Base-by-base conservation (phyloP, 345 rosid species). In the Gossypium turneri region DNA sequence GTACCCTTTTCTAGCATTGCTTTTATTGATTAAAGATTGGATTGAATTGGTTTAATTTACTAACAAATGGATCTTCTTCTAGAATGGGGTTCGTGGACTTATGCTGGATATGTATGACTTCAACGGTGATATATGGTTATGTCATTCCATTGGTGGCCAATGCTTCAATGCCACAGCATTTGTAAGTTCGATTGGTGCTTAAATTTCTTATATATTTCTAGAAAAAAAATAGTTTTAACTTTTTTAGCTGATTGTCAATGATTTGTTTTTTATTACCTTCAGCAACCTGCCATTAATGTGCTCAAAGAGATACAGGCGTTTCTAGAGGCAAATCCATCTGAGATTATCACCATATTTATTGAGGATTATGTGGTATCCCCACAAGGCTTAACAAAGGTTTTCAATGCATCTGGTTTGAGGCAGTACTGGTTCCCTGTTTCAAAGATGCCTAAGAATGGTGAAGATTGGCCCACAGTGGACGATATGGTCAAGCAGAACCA, bases 41-140 rank as follows among this genome's bases (percentile, higher is more conserved):
- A 72, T 72, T 72, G 75, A 41, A 8, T 24, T 10, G 5, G 51
- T n/a, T 80, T 41, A 64, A 38, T 64, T 27, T 47, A 45, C 38
- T 81, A 13, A 59, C 72, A 77, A 67, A 7, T 59, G 24, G 44
- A 20, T 67, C 9, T 25, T 61, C 61, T 74, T 83, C 77, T 78
- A 93, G 98, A 95, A 95, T 90, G 98, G 97, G 64, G 93, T 93
- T 75, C 87, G 98, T 58, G 99, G 98, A 73, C 84, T 95, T 6
- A 93, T 95, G 98, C 88, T 93, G 4, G 99, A 95, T 69, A 88
- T 92, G 79, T 95, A 92, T 76, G 99, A 95, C 81, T 95, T 90
- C 78, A 66, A 77, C 45, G 86, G 86, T 66, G 97, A 88, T 78
- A 75, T 93, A 62, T 95, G 99, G 99, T 57, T 95, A 29, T 95